Conservation (phyloP, 2,329 filamentous ascomycete genomes). For the Colletotrichum noveboracense region DNA sequence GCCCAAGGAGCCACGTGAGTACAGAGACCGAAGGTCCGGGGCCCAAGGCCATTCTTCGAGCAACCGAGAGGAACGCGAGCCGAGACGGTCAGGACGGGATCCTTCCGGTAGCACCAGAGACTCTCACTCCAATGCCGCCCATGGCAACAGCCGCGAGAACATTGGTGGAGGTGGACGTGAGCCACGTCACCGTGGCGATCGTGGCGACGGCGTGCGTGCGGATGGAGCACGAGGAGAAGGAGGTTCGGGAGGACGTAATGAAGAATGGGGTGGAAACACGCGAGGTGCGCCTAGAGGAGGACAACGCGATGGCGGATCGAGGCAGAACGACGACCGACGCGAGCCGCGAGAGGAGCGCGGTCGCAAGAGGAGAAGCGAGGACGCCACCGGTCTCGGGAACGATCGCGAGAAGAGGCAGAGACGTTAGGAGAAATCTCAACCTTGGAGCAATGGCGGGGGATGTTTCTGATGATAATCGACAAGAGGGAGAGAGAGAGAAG, state of each 20-base stretch:
- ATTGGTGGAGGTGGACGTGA: constrained; percentile 7
- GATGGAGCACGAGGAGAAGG: constrained; percentile 15
- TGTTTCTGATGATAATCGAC: neutral
- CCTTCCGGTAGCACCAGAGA: constrained; percentile 10
- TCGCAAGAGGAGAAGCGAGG: constrained; percentile 55
- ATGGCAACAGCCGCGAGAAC: constrained; percentile 28
- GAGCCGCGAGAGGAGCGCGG: constrained; percentile 41
- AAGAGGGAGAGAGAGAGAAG: neutral
- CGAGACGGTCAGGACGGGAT: constrained; percentile 27
- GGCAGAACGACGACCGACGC: constrained; percentile 32
- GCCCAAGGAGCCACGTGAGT: constrained; percentile 48
- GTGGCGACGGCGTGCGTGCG: constrained; percentile 12
- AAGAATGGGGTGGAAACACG: constrained; percentile 22
- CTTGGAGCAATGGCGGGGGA: neutral
- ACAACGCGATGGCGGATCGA: constrained; percentile 32
- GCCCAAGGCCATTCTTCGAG: constrained; percentile 24
- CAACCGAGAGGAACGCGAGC: constrained; percentile 30
- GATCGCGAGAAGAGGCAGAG: constrained; percentile 62
- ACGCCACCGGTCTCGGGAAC: constrained; percentile 42
- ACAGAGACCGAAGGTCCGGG: constrained; percentile 47
- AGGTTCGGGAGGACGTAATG: constrained; percentile 30
- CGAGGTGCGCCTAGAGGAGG: constrained; percentile 30
- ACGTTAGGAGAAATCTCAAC: constrained; percentile 40
- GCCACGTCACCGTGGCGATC: constrained; percentile 36
- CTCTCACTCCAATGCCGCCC: neutral